phyloP scores from a whole-genome alignment of 768 basidiomycete species.

The Amanita thiersii region DNA sequence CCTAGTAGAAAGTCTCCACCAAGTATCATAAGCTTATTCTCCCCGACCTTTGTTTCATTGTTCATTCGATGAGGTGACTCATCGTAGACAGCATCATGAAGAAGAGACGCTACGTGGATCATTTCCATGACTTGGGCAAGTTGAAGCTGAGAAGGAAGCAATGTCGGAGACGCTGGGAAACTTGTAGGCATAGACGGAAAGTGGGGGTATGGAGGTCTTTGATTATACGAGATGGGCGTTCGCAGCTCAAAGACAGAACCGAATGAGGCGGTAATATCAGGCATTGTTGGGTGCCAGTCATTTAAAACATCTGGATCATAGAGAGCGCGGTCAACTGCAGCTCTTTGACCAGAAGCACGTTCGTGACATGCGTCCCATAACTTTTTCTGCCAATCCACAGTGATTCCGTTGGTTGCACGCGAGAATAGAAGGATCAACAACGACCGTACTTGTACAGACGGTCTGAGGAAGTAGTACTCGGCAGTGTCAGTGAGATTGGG shows the following conservation, averaged over 20 bases:
- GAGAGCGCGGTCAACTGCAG: conserved; percentile 73
- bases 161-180: conserved; percentile 25
- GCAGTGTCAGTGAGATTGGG: conserved; percentile 84
- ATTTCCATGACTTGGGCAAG: conserved; percentile 96
- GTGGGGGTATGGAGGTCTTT: conserved; percentile 15
- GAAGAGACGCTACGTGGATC: conserved; percentile 91
- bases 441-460: conserved; percentile 87
- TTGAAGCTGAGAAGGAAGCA: conserved; percentile 84
- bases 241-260: conserved; percentile 44
- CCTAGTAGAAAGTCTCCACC: conserved; percentile 95
- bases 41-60: conserved; percentile 52
- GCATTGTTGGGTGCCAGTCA: conserved; percentile 87
- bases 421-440: conserved; percentile 84
- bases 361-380: conserved; percentile 53
- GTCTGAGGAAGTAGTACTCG: conserved; percentile 84
- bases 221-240: conserved; percentile 16
- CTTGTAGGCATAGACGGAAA: conserved; percentile 13
- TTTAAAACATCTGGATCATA: conserved; percentile 74
- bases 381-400: conserved; percentile 52
- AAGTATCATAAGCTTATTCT: conserved; percentile 90
- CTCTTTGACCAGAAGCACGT: conserved; percentile 40
- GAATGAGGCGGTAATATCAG: conserved; percentile 69
- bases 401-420: conserved; percentile 89
- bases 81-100: conserved; percentile 91
- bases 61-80: conserved; percentile 53